Base-by-base conservation (phyloP, 345 rosid genomes). In the Melastoma malabathricum region DNA sequence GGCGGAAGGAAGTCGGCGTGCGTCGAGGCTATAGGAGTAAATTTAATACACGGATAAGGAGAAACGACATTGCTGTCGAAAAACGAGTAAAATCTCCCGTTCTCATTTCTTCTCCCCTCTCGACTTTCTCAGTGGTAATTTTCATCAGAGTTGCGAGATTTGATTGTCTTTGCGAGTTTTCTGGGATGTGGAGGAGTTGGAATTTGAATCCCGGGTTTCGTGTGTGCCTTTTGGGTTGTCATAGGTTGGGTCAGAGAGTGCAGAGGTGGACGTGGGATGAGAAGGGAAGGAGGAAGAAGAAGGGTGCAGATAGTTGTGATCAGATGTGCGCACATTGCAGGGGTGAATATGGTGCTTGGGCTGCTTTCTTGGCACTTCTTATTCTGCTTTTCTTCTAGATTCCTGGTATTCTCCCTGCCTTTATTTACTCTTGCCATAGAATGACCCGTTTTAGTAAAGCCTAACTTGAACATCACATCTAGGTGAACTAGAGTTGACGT, bases 401-500 rank as follows among this genome's bases (percentile, higher is more conserved):
- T 51, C 98, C 98, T 50, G 98, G 98, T 86, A 70, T 20, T 51
- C 62, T 52, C 50, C 61, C 14, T 0, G 18, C 44, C 17, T 51
- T 31, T 51, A 10, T 29, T 18, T 29, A 15, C 13, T 51, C 43
- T 34, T 51, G 54, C 41, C 54, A n/a, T 7, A 17, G 18, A 31
- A 52, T 18, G 41, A 22, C 27, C 12, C 9, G 18, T 48, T 2
- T 61, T 31, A 31, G 10, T 5, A 2, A 31, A 5, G 9, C 7
- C 38, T 31, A 6, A 2, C 1, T 51, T 53, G 23, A 34, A 17
- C 18, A 51, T 39, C 47, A 29, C 60, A 47, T 29, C 54, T 55
- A 86, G 96, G 89, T 62, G 93, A 90, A 72, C 93, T 86, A 46
- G 98, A 90, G 67, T 67, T 90, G 75, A 96, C 95, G 15, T 77